Conservation (phyloP, 2,329 filamentous ascomycete species). For the Fusarium buharicum region DNA sequence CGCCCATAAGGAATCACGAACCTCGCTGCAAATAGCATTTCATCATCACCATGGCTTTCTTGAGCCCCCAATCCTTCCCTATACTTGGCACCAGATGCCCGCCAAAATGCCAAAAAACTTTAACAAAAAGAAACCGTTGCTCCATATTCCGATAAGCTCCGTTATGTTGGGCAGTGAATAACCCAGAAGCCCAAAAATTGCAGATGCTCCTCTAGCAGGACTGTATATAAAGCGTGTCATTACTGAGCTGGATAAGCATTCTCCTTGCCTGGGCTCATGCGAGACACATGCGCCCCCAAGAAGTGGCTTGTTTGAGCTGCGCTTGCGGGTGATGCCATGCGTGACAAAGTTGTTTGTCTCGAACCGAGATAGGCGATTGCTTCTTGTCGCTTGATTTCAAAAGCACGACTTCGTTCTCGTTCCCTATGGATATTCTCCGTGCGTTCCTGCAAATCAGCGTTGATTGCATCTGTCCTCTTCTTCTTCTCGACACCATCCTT, state of each 20-base stretch:
- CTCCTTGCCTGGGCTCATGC: constrained; percentile 41
- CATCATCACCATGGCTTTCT: constrained; percentile 4
- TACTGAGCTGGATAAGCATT: constrained; percentile 22
- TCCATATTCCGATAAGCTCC: constrained; percentile 9
- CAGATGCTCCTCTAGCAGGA: constrained; percentile 2
- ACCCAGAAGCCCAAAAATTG: not conserved
- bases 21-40: constrained; percentile 3
- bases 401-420: constrained; percentile 59
- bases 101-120: constrained; percentile 16
- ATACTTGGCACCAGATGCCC: not conserved
- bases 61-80: constrained; percentile 1
- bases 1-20: constrained; percentile 5
- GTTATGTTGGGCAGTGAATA: not conserved
- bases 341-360: constrained; percentile 40
- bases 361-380: constrained; percentile 55
- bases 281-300: constrained; percentile 31
- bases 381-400: constrained; percentile 61
- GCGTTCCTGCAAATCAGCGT: constrained; percentile 58
- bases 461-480: constrained; percentile 56
- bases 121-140: constrained; percentile 19
- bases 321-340: constrained; percentile 48
- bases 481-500: constrained; percentile 54
- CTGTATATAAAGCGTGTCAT: constrained; percentile 3
- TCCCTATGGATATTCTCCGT: constrained; percentile 57
- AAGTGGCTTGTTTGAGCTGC: constrained; percentile 37